Percentiles rank a stretch among this genome's conserved stretches.
Evolutionary conservation across 805 yeast species (phyloP).

Genomic region (Hanseniaspora guilliermondii): DNA sequence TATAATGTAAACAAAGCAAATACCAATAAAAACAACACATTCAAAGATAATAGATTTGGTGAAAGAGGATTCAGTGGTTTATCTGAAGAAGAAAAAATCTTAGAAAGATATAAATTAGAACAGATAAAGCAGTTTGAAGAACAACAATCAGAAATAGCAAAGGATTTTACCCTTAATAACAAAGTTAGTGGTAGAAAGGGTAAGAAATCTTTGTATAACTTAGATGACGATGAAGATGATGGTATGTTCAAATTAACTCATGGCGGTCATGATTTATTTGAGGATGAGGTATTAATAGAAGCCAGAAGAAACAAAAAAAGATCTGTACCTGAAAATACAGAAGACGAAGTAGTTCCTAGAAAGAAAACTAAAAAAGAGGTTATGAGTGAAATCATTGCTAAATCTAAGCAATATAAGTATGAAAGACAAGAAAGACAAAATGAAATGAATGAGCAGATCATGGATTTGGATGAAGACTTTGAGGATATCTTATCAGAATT

Average conservation of each 20-base stretch:
- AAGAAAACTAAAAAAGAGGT: slow-evolving; percentile 74
- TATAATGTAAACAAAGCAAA: slow-evolving; percentile 28
- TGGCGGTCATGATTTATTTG: slow-evolving; percentile 53
- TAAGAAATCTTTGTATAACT: slow-evolving; percentile 51
- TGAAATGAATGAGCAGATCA: slow-evolving; percentile 45
- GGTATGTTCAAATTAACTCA: slow-evolving; percentile 54
- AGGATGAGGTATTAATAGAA: slow-evolving; percentile 36
- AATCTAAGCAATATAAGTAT: slow-evolving; percentile 63
- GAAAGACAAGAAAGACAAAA: slow-evolving; percentile 60
- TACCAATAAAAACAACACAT: slow-evolving; percentile 63
- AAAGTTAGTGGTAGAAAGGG: slow-evolving; percentile 20
- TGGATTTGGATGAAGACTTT: slow-evolving; percentile 60
- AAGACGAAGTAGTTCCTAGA: slow-evolving; percentile 33
- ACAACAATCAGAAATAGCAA: slow-evolving; percentile 48
- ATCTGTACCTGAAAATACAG: slow-evolving; percentile 30
- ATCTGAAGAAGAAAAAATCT: slow-evolving; percentile 86
- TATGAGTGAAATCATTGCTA: slow-evolving; percentile 74
- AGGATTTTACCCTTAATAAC: neutral
- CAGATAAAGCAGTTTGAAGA: slow-evolving; percentile 36
- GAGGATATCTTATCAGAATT: slow-evolving; percentile 55
- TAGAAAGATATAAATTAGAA: slow-evolving; percentile 66
- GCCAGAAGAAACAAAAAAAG: slow-evolving; percentile 25
- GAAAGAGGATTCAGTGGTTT: slow-evolving; percentile 52
- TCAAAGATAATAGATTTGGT: slow-evolving; percentile 84
- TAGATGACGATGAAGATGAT: slow-evolving; percentile 52